Evolutionary conservation across 345 rosid species (phyloP), one percentile per base, ranked within the genome.

Genomic region (Syzygium grande): DNA sequence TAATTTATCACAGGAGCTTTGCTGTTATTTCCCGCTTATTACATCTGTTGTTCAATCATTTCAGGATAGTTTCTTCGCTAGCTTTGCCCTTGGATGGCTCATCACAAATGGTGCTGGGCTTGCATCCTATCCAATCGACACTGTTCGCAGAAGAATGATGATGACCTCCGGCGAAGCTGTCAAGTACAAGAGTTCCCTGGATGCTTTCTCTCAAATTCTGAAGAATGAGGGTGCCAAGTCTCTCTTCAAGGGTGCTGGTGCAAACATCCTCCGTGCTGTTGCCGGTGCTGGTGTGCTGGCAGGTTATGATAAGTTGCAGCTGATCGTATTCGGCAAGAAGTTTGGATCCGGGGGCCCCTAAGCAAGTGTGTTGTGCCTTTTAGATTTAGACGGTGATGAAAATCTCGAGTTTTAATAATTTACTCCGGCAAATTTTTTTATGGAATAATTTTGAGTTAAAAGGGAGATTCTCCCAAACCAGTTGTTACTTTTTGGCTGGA

Each of bases 131-230:
- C 98, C 99, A 9, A 92, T 96, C 29, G 99, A 96, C 90, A 95
- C 99, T 1, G 98, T 95, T 65, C 98, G 99, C 22, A 95, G 99
- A 94, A 96, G 99, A 91, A 96, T 96, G 99, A 96, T 96, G 99
- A 96, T 96, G 99, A 96, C 99, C 6, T 96, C 98, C 2, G 99
- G 99, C 68, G 98, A 96, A 90, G 99, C 98, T 15, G 98, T 95
- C 89, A 96, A 96, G 90, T 96, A 96, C 93, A 93, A 92, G 91
- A 94, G 96, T 88, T 96, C 99, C 5, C 49, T 93, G 23, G 95
- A 93, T 86, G 98, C 98, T 13, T 96, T 96, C 89, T 7, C 89
- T 56, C 98, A 96, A 89, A 96, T 96, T 86, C 38, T 96, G 88
- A 95, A 94, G 92, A 96, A 92, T 6, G 99, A 96, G 91, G 98